phyloP scores from a whole-genome alignment of 495 filamentous ascomycete genomes.

The Aspergillus wentii region DNA sequence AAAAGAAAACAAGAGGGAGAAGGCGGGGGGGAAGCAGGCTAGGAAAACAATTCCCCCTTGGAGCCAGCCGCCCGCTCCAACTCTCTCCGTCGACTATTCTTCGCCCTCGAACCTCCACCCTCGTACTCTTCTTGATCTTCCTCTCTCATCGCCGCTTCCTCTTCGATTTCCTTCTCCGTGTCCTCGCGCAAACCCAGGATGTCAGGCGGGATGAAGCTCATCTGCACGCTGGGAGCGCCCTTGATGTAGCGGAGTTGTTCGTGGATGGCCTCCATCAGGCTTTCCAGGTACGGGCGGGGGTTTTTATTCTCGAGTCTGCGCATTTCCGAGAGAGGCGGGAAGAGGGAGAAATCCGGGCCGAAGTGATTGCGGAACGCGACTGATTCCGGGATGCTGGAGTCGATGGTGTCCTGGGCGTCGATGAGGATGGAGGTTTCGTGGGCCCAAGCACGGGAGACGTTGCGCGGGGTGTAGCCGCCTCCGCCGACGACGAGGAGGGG shows the following conservation, averaged over 20 bases:
- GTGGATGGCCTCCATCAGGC: slow-evolving; percentile 65
- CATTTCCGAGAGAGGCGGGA: slow-evolving; percentile 69
- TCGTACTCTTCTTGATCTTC: slow-evolving; percentile 44
- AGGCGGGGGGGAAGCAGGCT: slow-evolving; percentile 7
- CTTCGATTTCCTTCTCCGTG: slow-evolving; percentile 70
- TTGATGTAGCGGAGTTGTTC: slow-evolving; percentile 86
- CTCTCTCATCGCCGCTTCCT: slow-evolving; percentile 59
- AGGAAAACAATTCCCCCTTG: slow-evolving; percentile 39
- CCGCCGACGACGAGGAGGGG: slow-evolving; percentile 89
- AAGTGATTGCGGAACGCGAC: slow-evolving; percentile 79
- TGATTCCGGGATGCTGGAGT: slow-evolving; percentile 65
- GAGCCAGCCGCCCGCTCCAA: slow-evolving; percentile 38
- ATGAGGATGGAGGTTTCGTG: slow-evolving; percentile 92
- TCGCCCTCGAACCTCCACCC: slow-evolving; percentile 16
- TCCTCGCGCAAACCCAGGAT: slow-evolving; percentile 69
- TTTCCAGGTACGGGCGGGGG: slow-evolving; percentile 64
- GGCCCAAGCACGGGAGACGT: slow-evolving; percentile 93
- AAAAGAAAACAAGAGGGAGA: slow-evolving; percentile 8
- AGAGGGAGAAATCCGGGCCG: slow-evolving; percentile 69
- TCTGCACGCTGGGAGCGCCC: slow-evolving; percentile 81
- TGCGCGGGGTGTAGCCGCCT: slow-evolving; percentile 95
- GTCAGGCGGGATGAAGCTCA: slow-evolving; percentile 74
- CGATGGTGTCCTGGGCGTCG: slow-evolving; percentile 64
- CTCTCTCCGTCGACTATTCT: slow-evolving; percentile 30
- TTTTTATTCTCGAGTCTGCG: slow-evolving; percentile 74